Evolutionary conservation across 176 grass and related monocot species (phyloP), one percentile per base, ranked within the genome.

Genomic region (Raddia distichophylla): DNA sequence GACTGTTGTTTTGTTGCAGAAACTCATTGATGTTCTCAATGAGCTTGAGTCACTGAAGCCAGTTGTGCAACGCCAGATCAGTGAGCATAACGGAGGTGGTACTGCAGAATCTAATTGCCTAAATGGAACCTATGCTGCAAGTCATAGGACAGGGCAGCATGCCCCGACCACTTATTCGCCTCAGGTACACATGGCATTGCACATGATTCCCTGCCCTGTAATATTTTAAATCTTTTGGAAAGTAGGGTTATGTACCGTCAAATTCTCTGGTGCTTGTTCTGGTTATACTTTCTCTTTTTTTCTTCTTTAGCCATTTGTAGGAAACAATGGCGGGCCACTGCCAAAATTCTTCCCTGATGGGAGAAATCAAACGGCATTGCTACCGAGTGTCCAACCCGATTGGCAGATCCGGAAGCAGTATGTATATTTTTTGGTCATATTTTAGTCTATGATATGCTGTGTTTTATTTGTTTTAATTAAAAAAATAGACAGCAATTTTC

Each of bases 11-110:
- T 87, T 66, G 34, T 89, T 85, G 53, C 70, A 99, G 96, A 95
- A 93, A 95, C 88, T 99, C 49, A 72, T 78, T 57, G 89, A 88
- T 86, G 93, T 99, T 55, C 78, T 99, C 55, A 86, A 81, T 84
- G 96, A 99, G 83, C 88, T 99, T 66, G 96, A 99, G 84, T 75
- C 93, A 69, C 73, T 99, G 58, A 99, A 99, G 93, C 96, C 93
- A 68, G 89, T 78, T 82, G 96, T 93, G 65, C 89, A 90, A 57
- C 79, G 44, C 22, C 90, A 88, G 87, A 76, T 99, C 35, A 50
- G 83, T 11, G 78, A 89, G 70, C 89, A 90, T 65, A 93, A 99
- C 53, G 82, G 75, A 86, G 85, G 60, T 77, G 74, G 73, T 81
- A 84, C 74, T n/a, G 35, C 58, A 37, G 71, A 88, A 80, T 79